Evolutionary conservation across 305 asterid genomes (phyloP), one percentile per base, ranked within the genome.

Genomic region (Withania somnifera): DNA sequence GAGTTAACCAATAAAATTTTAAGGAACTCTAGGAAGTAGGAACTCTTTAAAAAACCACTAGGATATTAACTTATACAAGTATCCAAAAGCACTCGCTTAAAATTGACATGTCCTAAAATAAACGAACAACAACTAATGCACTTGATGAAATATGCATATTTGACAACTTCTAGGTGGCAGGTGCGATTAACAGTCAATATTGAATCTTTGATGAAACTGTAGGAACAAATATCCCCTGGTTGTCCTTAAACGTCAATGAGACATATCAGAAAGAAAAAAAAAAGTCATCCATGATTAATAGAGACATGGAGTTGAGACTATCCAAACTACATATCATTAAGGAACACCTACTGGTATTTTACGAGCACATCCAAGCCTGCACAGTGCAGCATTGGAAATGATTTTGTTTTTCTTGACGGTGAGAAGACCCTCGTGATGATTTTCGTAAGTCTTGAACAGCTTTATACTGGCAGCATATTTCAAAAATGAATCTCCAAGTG

Each of bases 401-500:
- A 92, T 89, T 56, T 80, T 90, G 30, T 85, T 86, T 69, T 92
- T 84, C 87, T 78, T 89, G 5, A 88, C 80, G 57, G 90, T 91
- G 15, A 95, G 95, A 56, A 91, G 88, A 40, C 99, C 99, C 86
- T 94, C 98, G 0, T 95, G 97, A 76, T 88, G 84, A 81, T 81
- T 90, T 82, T 90, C 92, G 66, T 85, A 80, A 2, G 91, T 84
- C 17, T 88, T 88, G 78, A 95, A 95, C 26, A 94, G 91, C 30
- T 94, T 92, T 82, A 89, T 94, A 82, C 88, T 90, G 8, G 85
- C 88, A 61, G 91, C 94, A 61, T 93, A 95, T 84, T 95, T 95
- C 30, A 95, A 89, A 85, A 94, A 95, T 4, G 99, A 95, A 86
- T 95, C 99, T 6, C 99, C 98, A 20, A 94, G 91, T 40, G 97